Percentiles rank a stretch among this genome's conserved stretches.
phyloP scores from a whole-genome alignment of 331 rosid genomes.

The Rhamnella rubrinervis region DNA sequence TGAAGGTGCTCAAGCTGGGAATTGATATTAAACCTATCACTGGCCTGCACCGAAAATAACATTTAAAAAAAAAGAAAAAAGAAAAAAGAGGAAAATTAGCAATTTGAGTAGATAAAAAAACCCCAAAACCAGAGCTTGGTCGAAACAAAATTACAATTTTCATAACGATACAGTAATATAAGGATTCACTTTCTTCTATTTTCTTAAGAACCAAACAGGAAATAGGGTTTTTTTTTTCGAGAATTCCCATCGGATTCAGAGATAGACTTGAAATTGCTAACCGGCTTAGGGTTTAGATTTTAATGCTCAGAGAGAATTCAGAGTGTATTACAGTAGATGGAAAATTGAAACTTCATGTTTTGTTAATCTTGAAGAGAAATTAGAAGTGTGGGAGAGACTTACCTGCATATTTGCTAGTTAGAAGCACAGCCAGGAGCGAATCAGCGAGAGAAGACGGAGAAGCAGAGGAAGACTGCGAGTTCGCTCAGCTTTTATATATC shows the following conservation, averaged over 20 bases:
- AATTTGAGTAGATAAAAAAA: background rate
- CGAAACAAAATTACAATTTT: background rate
- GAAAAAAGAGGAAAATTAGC: background rate
- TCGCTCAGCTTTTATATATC: no score
- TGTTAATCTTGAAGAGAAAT: no score
- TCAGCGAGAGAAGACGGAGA: no score
- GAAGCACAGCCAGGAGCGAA: slow-evolving; percentile 7
- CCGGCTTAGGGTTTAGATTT: slow-evolving; percentile 8
- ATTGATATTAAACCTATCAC: slow-evolving; percentile 93
- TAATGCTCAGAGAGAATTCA: background rate
- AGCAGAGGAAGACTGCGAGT: background rate
- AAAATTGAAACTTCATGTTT: no score
- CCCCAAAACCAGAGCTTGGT: background rate
- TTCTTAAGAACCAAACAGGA: slow-evolving; percentile 2
- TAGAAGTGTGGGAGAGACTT: background rate
- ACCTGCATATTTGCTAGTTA: slow-evolving; percentile 28
- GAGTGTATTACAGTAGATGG: background rate
- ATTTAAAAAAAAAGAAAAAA: background rate
- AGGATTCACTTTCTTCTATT: background rate
- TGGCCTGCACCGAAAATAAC: slow-evolving; percentile 54
- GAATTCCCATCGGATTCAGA: background rate
- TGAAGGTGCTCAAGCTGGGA: slow-evolving; percentile 96
- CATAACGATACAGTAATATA: no score
- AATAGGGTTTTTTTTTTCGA: background rate
- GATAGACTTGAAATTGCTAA: background rate